Percentiles rank a stretch among this genome's conserved stretches.
phyloP scores from a whole-genome alignment of 805 yeast species.

The Candida arabinofermentans region DNA sequence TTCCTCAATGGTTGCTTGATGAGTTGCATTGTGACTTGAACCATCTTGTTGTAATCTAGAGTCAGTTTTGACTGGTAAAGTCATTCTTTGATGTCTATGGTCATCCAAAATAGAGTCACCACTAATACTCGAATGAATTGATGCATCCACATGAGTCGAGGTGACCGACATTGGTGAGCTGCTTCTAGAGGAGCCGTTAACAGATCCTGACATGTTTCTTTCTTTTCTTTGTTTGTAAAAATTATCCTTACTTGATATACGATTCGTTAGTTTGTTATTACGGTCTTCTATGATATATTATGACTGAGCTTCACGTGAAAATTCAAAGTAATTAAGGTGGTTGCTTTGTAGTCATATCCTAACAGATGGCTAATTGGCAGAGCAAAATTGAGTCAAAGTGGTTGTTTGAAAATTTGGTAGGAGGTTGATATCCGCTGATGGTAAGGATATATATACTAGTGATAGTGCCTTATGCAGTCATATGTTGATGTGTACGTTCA shows the following conservation, averaged over 20 bases:
- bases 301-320: not conserved
- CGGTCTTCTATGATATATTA: constrained; percentile 1
- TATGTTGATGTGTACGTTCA: not conserved
- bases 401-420: not conserved
- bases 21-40: not conserved
- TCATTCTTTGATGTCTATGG: constrained; percentile 32
- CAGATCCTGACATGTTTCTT: constrained; percentile 21
- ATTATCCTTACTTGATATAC: not conserved
- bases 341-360: constrained; percentile 6
- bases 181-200: constrained; percentile 18
- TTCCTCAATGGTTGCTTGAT: constrained; percentile 8
- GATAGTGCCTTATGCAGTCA: not conserved
- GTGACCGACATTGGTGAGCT: constrained; percentile 26
- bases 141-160: constrained; percentile 29
- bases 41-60: constrained; percentile 12
- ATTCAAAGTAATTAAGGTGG: constrained; percentile 5
- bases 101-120: constrained; percentile 34
- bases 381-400: not conserved
- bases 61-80: constrained; percentile 31
- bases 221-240: not conserved
- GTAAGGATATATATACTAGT: not conserved
- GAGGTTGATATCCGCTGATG: not conserved
- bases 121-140: constrained; percentile 32
- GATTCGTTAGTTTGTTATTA: not conserved
- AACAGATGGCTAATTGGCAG: not conserved